Percentiles rank a stretch among this genome's conserved stretches.
phyloP scores from a whole-genome alignment of 768 basidiomycete species.

The Butyriboletus loyo region DNA sequence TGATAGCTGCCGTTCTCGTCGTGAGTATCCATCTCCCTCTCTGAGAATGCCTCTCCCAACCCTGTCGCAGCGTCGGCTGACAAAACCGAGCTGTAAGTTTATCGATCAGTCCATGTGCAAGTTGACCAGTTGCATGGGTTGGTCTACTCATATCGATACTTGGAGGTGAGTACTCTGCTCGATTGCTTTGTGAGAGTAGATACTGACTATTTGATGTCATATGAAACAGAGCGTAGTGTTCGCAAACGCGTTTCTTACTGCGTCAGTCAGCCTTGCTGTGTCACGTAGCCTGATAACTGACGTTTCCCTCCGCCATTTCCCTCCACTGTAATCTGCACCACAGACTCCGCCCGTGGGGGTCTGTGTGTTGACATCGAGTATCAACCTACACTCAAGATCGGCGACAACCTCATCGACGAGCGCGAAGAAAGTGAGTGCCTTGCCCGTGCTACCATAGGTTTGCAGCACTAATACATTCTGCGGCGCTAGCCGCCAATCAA shows the following conservation, averaged over 20 bases:
- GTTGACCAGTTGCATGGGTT: conserved; percentile 16
- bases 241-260: conserved; percentile 13
- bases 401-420: conserved; percentile 4
- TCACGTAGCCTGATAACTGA: not conserved
- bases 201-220: not conserved
- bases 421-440: conserved; percentile 6
- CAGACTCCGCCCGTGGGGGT: conserved; percentile 8
- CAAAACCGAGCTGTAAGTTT: conserved; percentile 9
- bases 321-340: not conserved
- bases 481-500: conserved; percentile 20
- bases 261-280: conserved; percentile 7
- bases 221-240: too few relatives aligned
- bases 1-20: conserved; percentile 3
- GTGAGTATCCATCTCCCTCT: conserved; percentile 4
- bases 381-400: not conserved
- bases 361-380: conserved; percentile 15
- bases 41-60: not conserved
- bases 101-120: not conserved
- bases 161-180: conserved; percentile 9
- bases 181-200: too few relatives aligned
- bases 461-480: not conserved
- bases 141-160: conserved; percentile 15
- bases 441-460: not conserved
- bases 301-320: too few relatives aligned
- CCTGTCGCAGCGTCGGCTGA: conserved; percentile 15